Base-by-base conservation (phyloP, 2,329 filamentous ascomycete species). In the Diaporthe humulicola region DNA sequence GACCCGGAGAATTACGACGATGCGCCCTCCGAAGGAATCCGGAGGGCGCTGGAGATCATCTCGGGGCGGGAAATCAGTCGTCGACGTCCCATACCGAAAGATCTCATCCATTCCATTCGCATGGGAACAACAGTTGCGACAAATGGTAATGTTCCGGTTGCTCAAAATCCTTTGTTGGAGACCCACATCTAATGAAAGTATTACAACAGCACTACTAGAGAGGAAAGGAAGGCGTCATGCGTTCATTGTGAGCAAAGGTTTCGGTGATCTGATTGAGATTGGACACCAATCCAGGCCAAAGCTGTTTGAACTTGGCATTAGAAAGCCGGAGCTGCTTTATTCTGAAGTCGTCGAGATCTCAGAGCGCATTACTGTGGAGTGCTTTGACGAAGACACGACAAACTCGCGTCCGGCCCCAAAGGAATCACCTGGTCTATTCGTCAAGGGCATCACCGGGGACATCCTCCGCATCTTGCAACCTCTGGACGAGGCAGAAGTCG, bases 81-180 rank as follows among this genome's bases (percentile, higher is more conserved):
- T 40, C 56, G 33, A 60, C 38, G 56, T 22, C 66, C 79, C 52
- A 82, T 84, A 40, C 81, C 83, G 81, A 76, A 66, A 73, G 58
- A 28, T 8, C 17, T 38, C 12, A 40, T 38, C 19, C n/a, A 54
- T 80, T 92, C 90, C 72, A 94, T 94, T 79, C 89, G 93, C 12
- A 94, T 95, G 89, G 93, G 93, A 19, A 95, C 93, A 1, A 95
- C 93, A 0, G 92, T 95, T 9, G 93, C 93, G 1, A 95, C 93
- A 0, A 95, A 95, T 83, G 93, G 56, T 60, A 60, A 6, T 25
- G 56, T 60, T 10, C 19, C 33, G 5, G 33, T 38, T 52, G 33
- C 22, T 14, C 22, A 38, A 60, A 36, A 8, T n/a, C 28, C 54
- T 17, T 57, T 38, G 19, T 15, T 40, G 7, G 40, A 15, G 12